Percentiles rank a stretch among this genome's conserved stretches.
phyloP scores from a whole-genome alignment of 192 early-diverging fungal genomes.

The Mortierella hygrophila region DNA sequence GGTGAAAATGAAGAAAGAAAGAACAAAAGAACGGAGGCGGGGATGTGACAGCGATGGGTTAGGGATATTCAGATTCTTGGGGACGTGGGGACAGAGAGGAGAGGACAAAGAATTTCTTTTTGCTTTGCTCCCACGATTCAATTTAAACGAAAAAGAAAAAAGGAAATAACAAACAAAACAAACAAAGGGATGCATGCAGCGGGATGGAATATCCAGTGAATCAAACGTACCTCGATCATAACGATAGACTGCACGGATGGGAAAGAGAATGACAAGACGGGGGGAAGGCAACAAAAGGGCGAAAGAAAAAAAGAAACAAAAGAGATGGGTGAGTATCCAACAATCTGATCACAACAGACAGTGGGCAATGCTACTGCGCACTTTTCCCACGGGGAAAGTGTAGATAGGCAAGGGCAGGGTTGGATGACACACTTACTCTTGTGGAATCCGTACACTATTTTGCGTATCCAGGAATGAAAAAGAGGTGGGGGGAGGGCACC shows the following conservation, averaged over 20 bases:
- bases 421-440: slow-evolving; percentile 64
- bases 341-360: not conserved
- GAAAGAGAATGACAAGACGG: not conserved
- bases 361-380: not conserved
- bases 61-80: not conserved
- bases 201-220: not conserved
- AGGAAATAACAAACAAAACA: not conserved
- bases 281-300: slow-evolving; percentile 6
- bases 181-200: not conserved
- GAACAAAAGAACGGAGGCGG: not conserved
- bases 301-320: not conserved
- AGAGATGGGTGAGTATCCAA: not conserved
- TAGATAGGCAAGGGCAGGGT: not conserved
- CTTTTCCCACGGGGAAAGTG: not conserved
- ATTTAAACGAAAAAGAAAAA: not conserved
- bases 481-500: not conserved
- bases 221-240: slow-evolving; percentile 43
- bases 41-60: not conserved
- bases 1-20: not conserved
- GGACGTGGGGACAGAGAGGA: not conserved
- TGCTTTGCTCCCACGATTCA: not conserved
- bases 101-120: not conserved
- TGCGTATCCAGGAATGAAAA: not conserved
- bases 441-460: slow-evolving; percentile 82
- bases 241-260: slow-evolving; percentile 28